Evolutionary conservation across 106 monocot species (phyloP).

Genomic region (Allium cepa): DNA sequence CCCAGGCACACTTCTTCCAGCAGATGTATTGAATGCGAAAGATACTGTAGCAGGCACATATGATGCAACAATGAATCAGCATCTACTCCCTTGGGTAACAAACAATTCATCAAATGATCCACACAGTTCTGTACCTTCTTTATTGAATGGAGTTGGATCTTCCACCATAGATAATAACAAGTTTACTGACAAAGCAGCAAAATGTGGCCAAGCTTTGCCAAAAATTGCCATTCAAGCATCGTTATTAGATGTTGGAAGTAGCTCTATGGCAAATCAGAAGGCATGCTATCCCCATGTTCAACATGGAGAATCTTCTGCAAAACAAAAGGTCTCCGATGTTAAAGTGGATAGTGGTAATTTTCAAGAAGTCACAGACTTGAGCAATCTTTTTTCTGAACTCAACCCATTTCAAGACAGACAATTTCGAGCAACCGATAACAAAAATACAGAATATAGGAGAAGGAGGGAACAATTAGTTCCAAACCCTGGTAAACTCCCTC

Average conservation of each 20-base stretch:
- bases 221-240: conserved; percentile 24
- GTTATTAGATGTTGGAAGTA: conserved; percentile 35
- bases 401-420: conserved; percentile 60
- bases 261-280: conserved; percentile 20
- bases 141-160: conserved; percentile 9
- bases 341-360: conserved; percentile 13
- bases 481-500: conserved; percentile 66
- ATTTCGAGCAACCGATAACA: conserved; percentile 30
- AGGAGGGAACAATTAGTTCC: conserved; percentile 53
- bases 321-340: conserved; percentile 24
- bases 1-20: conserved; percentile 85
- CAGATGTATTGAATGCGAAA: conserved; percentile 61
- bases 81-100: conserved; percentile 12
- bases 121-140: conserved; percentile 8
- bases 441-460: conserved; percentile 45
- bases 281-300: conserved; percentile 15
- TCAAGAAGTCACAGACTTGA: conserved; percentile 35
- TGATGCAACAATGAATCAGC: conserved; percentile 22
- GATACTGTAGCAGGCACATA: conserved; percentile 30
- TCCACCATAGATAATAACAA: conserved; percentile 14
- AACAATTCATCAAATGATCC: conserved; percentile 16
- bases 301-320: conserved; percentile 21
- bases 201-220: conserved; percentile 16
- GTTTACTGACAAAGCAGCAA: conserved; percentile 13
- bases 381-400: conserved; percentile 78